Base-by-base conservation (phyloP, 306 rosid genomes). In the Castanea sativa region DNA sequence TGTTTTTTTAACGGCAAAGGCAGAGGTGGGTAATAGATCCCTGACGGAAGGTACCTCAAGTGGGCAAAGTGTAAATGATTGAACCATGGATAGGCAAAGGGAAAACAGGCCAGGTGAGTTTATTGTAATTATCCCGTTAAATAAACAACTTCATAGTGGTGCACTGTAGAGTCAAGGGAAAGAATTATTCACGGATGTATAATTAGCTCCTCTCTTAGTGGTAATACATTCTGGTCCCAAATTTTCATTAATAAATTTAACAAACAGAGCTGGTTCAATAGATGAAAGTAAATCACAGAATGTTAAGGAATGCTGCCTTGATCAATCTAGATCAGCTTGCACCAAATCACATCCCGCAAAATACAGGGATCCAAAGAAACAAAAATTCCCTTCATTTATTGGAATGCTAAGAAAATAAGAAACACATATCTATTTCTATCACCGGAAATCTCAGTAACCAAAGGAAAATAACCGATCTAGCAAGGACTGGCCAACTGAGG, bases 91-190 rank as follows among this genome's bases (percentile, higher is more conserved):
- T 21, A 21, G 23, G 23, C 23, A 21, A 21, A 21, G 23, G 0
- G 23, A 21, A 21, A 21, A 21, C 23, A 0, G 23, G 23, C 23
- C 23, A 21, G 23, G 23, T 21, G 0, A 0, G 0, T 21, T 21
- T 21, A 21, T 21, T 21, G 23, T 21, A 21, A 21, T 21, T 21
- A 21, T 21, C 23, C 23, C 23, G 52, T 35, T 64, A 33, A 5
- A 86, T 91, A 95, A 30, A 95, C 88, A 82, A 93, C 68, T 83
- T 95, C 99, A 27, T 95, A 93, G 89, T 95, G 99, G 79, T 96
- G 92, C 91, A 85, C 99, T 95, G 87, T 57, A 80, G 21, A 76
- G 57, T 74, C 64, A 79, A 76, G 60, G 43, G 78, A 79, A 67
- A 82, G 27, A 82, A 69, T 19, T 61, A 43, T 76, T 75, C 16